These are phyloP conservation scores for Odonthalia washingtoniensis DNA, from an alignment of 31 red algal species.

Conservation along the genomic window DNA sequence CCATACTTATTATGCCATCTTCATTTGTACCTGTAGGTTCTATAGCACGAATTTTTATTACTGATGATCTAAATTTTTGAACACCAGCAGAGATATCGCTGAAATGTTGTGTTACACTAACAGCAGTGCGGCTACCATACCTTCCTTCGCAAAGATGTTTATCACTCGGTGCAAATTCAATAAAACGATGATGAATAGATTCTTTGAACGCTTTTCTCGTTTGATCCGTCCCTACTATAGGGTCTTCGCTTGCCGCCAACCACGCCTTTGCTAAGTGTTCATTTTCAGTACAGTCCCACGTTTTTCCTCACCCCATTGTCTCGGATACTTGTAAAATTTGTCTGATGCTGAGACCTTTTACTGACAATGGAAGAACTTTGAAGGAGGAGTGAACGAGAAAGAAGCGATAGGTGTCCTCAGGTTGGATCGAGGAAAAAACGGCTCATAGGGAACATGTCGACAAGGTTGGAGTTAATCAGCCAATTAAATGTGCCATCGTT, in stretches of 20 bases:
- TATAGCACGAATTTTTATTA: background rate
- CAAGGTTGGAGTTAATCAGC: too few species aligned
- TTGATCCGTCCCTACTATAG: background rate
- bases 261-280: background rate
- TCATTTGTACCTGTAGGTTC: background rate
- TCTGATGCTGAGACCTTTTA: too few species aligned
- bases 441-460: too few species aligned
- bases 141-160: background rate
- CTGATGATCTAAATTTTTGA: background rate
- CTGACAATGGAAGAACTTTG: too few species aligned
- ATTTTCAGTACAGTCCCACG: background rate
- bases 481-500: too few species aligned
- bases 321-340: too few species aligned
- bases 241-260: background rate
- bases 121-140: background rate
- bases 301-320: slow-evolving; percentile 4
- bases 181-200: background rate
- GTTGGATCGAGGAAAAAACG: too few species aligned
- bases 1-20: background rate
- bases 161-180: background rate
- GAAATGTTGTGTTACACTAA: background rate
- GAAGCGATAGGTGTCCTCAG: too few species aligned
- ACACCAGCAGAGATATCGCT: background rate
- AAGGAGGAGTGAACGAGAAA: too few species aligned
- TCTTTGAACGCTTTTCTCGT: background rate